Conservation (phyloP, 768 basidiomycete genomes). For the Lanmaoa pseudosensibilis region DNA sequence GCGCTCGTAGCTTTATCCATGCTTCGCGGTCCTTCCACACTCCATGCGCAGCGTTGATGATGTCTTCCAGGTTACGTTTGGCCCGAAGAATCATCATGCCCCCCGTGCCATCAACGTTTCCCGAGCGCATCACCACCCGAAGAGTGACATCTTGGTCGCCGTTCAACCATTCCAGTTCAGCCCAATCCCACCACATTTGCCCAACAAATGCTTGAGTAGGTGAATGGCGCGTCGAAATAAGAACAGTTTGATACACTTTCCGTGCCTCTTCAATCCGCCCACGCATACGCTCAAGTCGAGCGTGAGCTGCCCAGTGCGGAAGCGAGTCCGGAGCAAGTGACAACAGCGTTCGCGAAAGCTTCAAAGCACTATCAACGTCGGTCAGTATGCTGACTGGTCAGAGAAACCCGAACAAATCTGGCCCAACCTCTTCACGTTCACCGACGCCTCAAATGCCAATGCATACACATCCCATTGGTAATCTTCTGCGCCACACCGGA, state of each 20-base stretch:
- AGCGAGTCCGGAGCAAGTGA: slow-evolving; percentile 56
- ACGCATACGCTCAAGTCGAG: slow-evolving; percentile 66
- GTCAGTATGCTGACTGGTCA: slow-evolving; percentile 9
- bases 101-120: slow-evolving; percentile 49
- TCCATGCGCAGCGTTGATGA: slow-evolving; percentile 31
- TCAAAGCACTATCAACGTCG: slow-evolving; percentile 52
- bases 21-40: slow-evolving; percentile 59
- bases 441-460: slow-evolving; percentile 66
- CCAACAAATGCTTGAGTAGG: slow-evolving; percentile 38
- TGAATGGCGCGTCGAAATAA: slow-evolving; percentile 45
- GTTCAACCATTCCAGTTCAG: slow-evolving; percentile 78
- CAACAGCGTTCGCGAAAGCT: slow-evolving; percentile 64
- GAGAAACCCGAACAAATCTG: slow-evolving; percentile 11
- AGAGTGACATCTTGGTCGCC: slow-evolving; percentile 50
- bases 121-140: slow-evolving; percentile 54
- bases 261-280: slow-evolving; percentile 67
- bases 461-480: slow-evolving; percentile 64
- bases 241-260: slow-evolving; percentile 72
- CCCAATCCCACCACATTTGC: slow-evolving; percentile 80
- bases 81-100: slow-evolving; percentile 60
- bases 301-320: slow-evolving; percentile 73
- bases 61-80: slow-evolving; percentile 62
- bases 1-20: slow-evolving; percentile 64
- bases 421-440: slow-evolving; percentile 56
- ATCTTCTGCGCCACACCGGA: slow-evolving; percentile 50